phyloP scores from a whole-genome alignment of 768 basidiomycete species.

The Gymnopilus dilepis region DNA sequence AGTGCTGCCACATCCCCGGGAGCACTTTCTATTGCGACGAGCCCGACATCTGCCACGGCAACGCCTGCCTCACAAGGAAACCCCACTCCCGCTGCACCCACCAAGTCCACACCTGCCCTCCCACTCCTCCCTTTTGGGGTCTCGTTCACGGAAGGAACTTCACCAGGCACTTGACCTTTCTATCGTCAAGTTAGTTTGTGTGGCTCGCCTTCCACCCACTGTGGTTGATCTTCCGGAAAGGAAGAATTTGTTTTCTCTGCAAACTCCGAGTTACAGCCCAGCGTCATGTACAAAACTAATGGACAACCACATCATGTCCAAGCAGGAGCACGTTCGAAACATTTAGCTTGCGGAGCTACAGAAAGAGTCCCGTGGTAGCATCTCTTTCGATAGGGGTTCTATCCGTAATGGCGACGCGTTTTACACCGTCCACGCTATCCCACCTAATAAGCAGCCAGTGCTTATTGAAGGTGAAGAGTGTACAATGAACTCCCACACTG shows the following conservation, averaged over 20 bases:
- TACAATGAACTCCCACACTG: constrained; percentile 18
- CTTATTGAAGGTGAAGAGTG: constrained; percentile 22
- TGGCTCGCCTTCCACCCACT: constrained; percentile 22
- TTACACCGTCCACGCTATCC: constrained; percentile 29
- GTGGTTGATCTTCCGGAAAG: constrained; percentile 27
- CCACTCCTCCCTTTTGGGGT: constrained; percentile 20
- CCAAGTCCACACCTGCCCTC: not conserved
- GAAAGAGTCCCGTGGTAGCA: constrained; percentile 18
- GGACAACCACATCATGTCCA: constrained; percentile 30
- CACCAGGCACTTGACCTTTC: constrained; percentile 24
- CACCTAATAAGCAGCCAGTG: constrained; percentile 8
- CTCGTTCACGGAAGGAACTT: constrained; percentile 5
- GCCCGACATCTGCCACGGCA: not conserved
- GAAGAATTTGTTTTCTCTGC: constrained; percentile 26
- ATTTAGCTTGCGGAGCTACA: constrained; percentile 22
- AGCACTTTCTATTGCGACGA: not conserved
- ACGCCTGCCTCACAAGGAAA: no score
- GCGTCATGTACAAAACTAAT: constrained; percentile 26
- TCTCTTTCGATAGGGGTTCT: constrained; percentile 32
- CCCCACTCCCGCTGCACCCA: not conserved
- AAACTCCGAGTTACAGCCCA: constrained; percentile 26
- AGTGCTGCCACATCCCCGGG: not conserved
- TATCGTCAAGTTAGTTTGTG: constrained; percentile 30
- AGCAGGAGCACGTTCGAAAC: constrained; percentile 24
- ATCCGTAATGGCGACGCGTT: constrained; percentile 16